phyloP scores from a whole-genome alignment of 495 filamentous ascomycete genomes.

The Entonaema liquescens region DNA sequence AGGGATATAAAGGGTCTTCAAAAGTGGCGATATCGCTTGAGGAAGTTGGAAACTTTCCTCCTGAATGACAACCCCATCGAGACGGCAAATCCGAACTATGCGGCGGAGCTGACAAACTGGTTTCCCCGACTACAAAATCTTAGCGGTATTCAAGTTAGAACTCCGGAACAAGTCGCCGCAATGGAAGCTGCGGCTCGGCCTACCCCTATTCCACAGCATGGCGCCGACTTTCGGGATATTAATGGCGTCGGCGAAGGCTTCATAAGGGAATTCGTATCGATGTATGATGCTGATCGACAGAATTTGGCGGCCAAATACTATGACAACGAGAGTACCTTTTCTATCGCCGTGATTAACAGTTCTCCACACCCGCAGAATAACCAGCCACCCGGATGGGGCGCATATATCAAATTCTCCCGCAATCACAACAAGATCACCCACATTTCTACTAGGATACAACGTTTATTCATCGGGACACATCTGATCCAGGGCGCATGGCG shows the following conservation, averaged over 20 bases:
- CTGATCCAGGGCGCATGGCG: slow-evolving; percentile 76
- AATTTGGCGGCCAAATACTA: slow-evolving; percentile 73
- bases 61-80: slow-evolving; percentile 79
- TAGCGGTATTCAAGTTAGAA: slow-evolving; percentile 75
- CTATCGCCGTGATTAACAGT: slow-evolving; percentile 72
- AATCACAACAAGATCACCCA: slow-evolving; percentile 78
- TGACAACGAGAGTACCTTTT: slow-evolving; percentile 80
- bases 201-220: slow-evolving; percentile 71
- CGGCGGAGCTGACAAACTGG: slow-evolving; percentile 77
- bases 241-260: slow-evolving; percentile 77
- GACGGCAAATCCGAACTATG: slow-evolving; percentile 65
- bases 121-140: slow-evolving; percentile 79
- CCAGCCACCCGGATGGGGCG: slow-evolving; percentile 66
- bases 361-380: slow-evolving; percentile 62
- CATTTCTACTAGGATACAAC: slow-evolving; percentile 65
- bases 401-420: slow-evolving; percentile 80
- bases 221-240: slow-evolving; percentile 78
- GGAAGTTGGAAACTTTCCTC: slow-evolving; percentile 77
- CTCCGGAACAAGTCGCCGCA: slow-evolving; percentile 69
- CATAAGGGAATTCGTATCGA: slow-evolving; percentile 74
- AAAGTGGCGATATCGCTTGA: slow-evolving; percentile 80
- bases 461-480: slow-evolving; percentile 69
- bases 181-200: slow-evolving; percentile 51
- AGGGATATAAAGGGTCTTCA: slow-evolving; percentile 72
- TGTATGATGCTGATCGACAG: slow-evolving; percentile 77